A percentile compares a stretch with the other conserved stretches of the same genome.
These are phyloP conservation scores for Solanum hybrid DNA, from an alignment of 305 asterid genomes.

Conservation along the genomic window DNA sequence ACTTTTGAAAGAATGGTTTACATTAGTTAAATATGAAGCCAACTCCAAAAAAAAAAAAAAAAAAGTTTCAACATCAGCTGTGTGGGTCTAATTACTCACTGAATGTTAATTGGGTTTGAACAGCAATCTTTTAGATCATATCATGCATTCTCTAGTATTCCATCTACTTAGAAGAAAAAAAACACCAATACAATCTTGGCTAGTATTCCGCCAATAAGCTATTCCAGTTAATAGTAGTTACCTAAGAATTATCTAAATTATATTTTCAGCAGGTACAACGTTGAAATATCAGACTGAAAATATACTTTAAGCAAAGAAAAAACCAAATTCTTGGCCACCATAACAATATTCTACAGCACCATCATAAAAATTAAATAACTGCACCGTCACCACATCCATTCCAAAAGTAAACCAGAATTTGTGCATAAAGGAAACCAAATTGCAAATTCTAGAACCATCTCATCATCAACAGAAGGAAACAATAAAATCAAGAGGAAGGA, in stretches of 20 bases:
- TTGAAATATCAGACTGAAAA: neutral
- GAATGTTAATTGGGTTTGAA: neutral
- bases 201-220: neutral
- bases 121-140: neutral
- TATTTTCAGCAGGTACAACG: neutral
- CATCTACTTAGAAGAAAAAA: neutral
- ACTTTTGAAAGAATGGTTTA: neutral
- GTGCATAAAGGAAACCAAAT: neutral
- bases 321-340: neutral
- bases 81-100: neutral
- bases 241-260: neutral
- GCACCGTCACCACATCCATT: neutral
- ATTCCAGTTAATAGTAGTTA: neutral
- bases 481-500: neutral
- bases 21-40: neutral
- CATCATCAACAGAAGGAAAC: neutral
- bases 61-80: neutral
- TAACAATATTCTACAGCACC: neutral
- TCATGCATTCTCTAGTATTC: neutral
- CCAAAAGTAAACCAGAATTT: neutral
- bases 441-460: neutral
- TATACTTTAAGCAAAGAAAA: neutral
- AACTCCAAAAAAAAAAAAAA: neutral
- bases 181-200: neutral
- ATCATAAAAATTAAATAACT: neutral